These are phyloP conservation scores for Senna siamea DNA, from an alignment of 306 rosid species.

Conservation along the genomic window DNA sequence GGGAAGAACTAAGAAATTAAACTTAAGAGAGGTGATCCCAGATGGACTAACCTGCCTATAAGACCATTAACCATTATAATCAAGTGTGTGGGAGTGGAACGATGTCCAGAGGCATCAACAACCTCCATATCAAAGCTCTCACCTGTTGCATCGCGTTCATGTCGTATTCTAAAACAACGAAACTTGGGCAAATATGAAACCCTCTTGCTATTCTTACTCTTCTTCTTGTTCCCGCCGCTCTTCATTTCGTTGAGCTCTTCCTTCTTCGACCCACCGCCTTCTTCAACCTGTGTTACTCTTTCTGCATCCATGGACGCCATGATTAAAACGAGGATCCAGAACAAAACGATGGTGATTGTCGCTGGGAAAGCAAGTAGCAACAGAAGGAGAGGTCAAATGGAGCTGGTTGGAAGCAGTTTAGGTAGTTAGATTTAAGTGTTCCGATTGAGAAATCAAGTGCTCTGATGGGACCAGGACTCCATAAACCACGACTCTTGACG, in stretches of 20 bases:
- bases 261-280: constrained; percentile 23
- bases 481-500: constrained; percentile 17
- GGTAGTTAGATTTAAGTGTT: constrained; percentile 9
- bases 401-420: constrained; percentile 7
- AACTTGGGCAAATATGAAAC: constrained; percentile 47
- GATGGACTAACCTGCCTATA: constrained; percentile 63
- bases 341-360: background rate
- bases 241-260: background rate
- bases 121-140: constrained; percentile 63
- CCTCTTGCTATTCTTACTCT: constrained; percentile 27
- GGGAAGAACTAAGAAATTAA: background rate
- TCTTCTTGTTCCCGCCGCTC: constrained; percentile 21
- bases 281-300: constrained; percentile 27
- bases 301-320: constrained; percentile 51
- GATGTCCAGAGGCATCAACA: constrained; percentile 48
- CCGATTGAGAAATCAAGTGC: background rate
- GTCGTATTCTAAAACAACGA: constrained; percentile 60
- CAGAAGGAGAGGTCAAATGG: background rate
- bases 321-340: background rate
- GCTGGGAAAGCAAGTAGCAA: background rate
- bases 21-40: background rate
- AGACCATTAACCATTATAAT: constrained; percentile 85
- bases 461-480: background rate
- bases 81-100: constrained; percentile 61
- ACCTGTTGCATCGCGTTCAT: constrained; percentile 45